Evolutionary conservation across 106 monocot genomes (phyloP).

Genomic region (Dactylorhiza incarnata): DNA sequence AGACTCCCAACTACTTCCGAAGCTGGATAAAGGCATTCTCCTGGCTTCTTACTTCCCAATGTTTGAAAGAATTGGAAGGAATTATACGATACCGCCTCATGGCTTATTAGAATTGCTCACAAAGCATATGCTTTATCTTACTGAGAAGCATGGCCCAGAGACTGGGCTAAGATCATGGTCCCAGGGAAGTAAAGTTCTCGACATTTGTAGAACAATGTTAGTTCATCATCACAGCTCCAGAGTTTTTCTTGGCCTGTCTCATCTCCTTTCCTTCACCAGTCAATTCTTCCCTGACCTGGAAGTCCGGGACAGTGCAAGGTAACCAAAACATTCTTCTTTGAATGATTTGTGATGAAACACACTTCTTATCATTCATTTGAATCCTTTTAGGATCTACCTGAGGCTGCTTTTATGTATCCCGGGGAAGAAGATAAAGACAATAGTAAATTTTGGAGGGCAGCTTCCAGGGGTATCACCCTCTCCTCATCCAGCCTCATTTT

Average conservation of each 20-base stretch:
- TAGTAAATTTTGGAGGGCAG: conserved; percentile 45
- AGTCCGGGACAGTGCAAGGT: conserved; percentile 93
- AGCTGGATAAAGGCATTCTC: conserved; percentile 32
- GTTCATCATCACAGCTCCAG: conserved; percentile 74
- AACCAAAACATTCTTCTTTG: not conserved
- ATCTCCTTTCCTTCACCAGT: conserved; percentile 61
- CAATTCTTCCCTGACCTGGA: conserved; percentile 89
- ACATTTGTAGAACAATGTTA: conserved; percentile 63
- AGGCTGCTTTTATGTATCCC: conserved; percentile 82
- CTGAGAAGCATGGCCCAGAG: conserved; percentile 57
- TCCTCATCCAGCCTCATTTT: conserved; percentile 48
- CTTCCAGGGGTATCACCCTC: conserved; percentile 45
- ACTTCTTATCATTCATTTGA: not conserved
- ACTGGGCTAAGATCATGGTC: conserved; percentile 67
- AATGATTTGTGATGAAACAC: not conserved
- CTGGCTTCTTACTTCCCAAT: conserved; percentile 65
- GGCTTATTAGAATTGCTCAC: conserved; percentile 58
- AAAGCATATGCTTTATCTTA: conserved; percentile 47
- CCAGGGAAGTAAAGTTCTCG: conserved; percentile 70
- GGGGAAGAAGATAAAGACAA: conserved; percentile 75
- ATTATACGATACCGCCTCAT: conserved; percentile 53
- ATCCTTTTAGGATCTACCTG: conserved; percentile 57
- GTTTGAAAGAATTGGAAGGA: conserved; percentile 76
- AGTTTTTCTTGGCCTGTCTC: conserved; percentile 47
- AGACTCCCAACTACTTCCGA: conserved; percentile 64